These are phyloP conservation scores for Calonectria crousiana DNA, from an alignment of 2,329 filamentous ascomycete species.

Conservation along the genomic window DNA sequence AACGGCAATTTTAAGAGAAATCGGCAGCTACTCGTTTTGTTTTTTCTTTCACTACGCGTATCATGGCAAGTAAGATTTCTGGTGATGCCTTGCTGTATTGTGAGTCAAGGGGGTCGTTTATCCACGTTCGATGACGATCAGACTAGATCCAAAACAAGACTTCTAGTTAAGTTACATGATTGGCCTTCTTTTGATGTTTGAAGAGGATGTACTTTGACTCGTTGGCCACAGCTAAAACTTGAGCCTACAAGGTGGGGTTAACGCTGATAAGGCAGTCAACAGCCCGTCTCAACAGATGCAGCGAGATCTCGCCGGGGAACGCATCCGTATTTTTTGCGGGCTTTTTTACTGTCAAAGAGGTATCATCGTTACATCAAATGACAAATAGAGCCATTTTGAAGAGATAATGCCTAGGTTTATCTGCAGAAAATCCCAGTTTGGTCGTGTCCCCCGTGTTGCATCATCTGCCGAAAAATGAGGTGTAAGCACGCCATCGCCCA, in stretches of 20 bases:
- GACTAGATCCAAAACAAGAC: neutral
- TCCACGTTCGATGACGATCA: neutral
- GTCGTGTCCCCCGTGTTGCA: constrained; percentile 16
- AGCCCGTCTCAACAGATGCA: neutral
- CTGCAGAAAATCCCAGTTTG: neutral
- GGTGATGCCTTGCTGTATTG: neutral
- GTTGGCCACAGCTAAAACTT: neutral
- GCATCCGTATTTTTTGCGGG: neutral
- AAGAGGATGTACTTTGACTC: neutral
- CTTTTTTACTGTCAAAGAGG: neutral
- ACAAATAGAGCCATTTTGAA: neutral
- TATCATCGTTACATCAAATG: neutral
- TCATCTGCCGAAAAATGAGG: constrained; percentile 20
- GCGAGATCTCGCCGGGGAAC: neutral
- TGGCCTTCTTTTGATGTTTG: neutral
- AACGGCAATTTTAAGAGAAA: too few relatives aligned
- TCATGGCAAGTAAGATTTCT: neutral
- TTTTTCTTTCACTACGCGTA: neutral
- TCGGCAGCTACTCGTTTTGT: neutral
- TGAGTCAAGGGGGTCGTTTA: neutral
- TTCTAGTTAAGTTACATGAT: neutral
- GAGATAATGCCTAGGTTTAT: neutral
- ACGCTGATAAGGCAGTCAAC: neutral
- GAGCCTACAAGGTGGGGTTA: neutral
- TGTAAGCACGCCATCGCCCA: constrained; percentile 24